These are phyloP conservation scores for Monosporascus sp. DNA, from an alignment of 2,329 filamentous ascomycete genomes.

Conservation along the genomic window DNA sequence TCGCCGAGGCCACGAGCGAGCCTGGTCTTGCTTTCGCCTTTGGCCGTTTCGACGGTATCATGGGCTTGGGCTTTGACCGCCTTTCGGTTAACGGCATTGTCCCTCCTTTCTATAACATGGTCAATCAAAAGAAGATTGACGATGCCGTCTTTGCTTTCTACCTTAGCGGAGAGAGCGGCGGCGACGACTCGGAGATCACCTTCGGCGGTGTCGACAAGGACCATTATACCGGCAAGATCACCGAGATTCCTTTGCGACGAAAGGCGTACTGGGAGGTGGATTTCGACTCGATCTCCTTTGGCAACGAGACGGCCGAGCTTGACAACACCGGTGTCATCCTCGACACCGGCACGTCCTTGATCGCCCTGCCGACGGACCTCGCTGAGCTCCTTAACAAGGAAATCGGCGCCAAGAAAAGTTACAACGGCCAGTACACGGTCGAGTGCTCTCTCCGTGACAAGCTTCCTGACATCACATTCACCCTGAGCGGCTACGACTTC, in stretches of 20 bases:
- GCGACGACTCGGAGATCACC: constrained; percentile 74
- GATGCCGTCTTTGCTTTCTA: constrained; percentile 96
- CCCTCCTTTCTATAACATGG: constrained; percentile 94
- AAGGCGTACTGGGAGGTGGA: constrained; percentile 99
- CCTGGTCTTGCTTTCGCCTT: constrained; percentile 97
- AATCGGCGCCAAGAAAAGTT: constrained; percentile 97
- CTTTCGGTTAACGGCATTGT: constrained; percentile 96
- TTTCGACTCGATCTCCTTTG: constrained; percentile 85
- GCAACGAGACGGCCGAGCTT: constrained; percentile 78
- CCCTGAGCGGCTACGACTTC: constrained; percentile 86
- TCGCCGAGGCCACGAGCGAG: constrained; percentile 93
- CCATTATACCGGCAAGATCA: constrained; percentile 80
- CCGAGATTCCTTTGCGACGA: constrained; percentile 88
- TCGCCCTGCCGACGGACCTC: constrained; percentile 84
- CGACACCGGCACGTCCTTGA: constrained; percentile 96
- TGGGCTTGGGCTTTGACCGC: constrained; percentile 89
- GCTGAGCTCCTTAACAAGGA: constrained; percentile 96
- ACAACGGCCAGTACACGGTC: constrained; percentile 92
- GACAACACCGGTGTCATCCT: constrained; percentile 95
- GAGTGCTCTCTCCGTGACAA: constrained; percentile 79
- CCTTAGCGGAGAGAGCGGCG: constrained; percentile 66
- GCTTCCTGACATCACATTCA: constrained; percentile 90
- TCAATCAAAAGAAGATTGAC: constrained; percentile 84
- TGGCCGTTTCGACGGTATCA: constrained; percentile 92
- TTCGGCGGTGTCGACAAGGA: constrained; percentile 85